Base-by-base conservation (phyloP, 805 yeast genomes). In the Spathaspora sp. region DNA sequence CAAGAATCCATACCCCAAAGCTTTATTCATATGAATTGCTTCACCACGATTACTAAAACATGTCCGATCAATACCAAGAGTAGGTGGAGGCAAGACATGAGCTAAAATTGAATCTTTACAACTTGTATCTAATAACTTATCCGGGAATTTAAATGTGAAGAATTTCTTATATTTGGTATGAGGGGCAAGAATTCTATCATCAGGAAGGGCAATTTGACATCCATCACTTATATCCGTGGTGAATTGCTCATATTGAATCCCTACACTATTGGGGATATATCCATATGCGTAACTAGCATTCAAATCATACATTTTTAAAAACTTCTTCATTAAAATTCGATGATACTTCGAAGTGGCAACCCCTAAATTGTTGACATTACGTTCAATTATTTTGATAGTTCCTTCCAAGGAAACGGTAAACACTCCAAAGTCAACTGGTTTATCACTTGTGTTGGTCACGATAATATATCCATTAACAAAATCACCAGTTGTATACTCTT, bases 221-320 rank as follows among this genome's bases (percentile, higher is more conserved):
- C 79, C 78, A 57, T 82, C 86, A 45, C 56, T 59, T 10, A 54
- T 44, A 60, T 82, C 87, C 6, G 55, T 60, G 11, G 76, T 67
- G 32, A 71, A 77, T 0, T 77, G 69, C 31, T 66, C 73, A 55
- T 78, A 76, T 48, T 74, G 73, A 11, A 76, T 63, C 0, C 81
- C 77, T 17, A 82, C 83, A 38, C 81, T 72, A 56, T 77, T 75
- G 1, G 85, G 81, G 16, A 81, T 74, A 39, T 75, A 72, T 1
- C 68, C 61, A 51, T 77, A 76, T 0, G 80, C 78, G 57, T 75
- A 78, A 8, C 85, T 78, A 1, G 87, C 87, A 60, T 79, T 76
- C 44, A 82, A 58, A 59, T 83, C 87, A 47, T 81, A 79, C 86
- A 81, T 83, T 55, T 81, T 76, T 47, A 83, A 60, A 54, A 82